Evolutionary conservation across 148 eudicot species (phyloP).

Genomic region (Heliosperma pusillum): DNA sequence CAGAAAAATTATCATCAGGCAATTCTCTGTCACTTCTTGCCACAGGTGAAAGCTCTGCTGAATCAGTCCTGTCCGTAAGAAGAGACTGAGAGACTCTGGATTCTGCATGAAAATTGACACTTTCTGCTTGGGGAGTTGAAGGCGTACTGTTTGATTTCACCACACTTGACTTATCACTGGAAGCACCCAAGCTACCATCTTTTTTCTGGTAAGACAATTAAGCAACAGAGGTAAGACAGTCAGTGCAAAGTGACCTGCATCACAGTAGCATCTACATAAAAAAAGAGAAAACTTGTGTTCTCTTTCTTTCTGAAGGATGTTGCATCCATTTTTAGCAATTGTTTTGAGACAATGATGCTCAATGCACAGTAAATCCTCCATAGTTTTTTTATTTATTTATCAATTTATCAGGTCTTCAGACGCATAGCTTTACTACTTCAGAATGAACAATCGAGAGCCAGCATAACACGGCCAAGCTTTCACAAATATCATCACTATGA

Average conservation of each 20-base stretch:
- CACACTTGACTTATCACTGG: constrained; percentile 93
- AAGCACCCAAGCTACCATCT: constrained; percentile 65
- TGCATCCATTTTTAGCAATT: background rate
- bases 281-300: background rate
- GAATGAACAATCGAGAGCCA: background rate
- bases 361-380: background rate
- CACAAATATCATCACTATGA: background rate
- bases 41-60: constrained; percentile 55
- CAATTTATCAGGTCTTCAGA: background rate
- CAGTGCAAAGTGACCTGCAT: background rate
- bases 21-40: constrained; percentile 51
- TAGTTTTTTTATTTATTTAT: background rate
- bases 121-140: constrained; percentile 93
- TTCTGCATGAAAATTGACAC: constrained; percentile 53
- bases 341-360: background rate
- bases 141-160: constrained; percentile 74
- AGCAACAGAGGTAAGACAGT: background rate
- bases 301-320: background rate
- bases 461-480: background rate
- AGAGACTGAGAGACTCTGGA: constrained; percentile 63
- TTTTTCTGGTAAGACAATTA: constrained; percentile 54
- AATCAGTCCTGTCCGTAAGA: constrained; percentile 56
- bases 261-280: background rate
- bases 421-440: background rate
- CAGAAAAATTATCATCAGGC: constrained; percentile 56